These are phyloP conservation scores for Termitomyces sp. DNA, from an alignment of 768 basidiomycete genomes.

Conservation along the genomic window DNA sequence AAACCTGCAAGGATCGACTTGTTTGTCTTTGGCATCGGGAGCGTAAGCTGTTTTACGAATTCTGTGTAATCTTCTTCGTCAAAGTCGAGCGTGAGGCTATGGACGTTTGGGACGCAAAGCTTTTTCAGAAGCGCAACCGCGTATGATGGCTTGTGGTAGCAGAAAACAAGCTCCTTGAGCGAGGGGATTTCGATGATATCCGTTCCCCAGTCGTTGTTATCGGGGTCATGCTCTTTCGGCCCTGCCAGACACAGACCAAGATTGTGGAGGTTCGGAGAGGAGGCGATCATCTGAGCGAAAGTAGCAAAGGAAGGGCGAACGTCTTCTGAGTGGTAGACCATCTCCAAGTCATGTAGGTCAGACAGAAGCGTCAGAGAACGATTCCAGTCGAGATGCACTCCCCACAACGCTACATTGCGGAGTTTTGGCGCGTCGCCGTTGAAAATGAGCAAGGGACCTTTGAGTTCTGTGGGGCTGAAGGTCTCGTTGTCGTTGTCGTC, in stretches of 20 bases:
- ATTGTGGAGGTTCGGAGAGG: conserved; percentile 46
- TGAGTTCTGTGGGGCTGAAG: conserved; percentile 36
- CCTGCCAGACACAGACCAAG: conserved; percentile 56
- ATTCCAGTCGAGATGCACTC: conserved; percentile 67
- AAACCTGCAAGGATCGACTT: conserved; percentile 44
- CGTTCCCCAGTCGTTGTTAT: conserved; percentile 27
- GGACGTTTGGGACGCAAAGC: conserved; percentile 33
- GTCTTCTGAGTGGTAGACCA: conserved; percentile 57
- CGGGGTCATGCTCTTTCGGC: conserved; percentile 35
- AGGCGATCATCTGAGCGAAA: conserved; percentile 45
- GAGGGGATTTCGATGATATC: conserved; percentile 31
- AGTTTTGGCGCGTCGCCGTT: conserved; percentile 51
- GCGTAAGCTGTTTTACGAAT: conserved; percentile 38
- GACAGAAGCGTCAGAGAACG: conserved; percentile 35
- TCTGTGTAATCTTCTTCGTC: conserved; percentile 48
- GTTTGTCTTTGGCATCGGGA: conserved; percentile 28
- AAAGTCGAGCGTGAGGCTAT: conserved; percentile 47
- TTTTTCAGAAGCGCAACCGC: conserved; percentile 31
- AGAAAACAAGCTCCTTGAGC: conserved; percentile 30
- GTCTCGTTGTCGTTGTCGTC: conserved; percentile 33
- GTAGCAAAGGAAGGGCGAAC: conserved; percentile 55
- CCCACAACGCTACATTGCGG: conserved; percentile 48
- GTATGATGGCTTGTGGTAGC: conserved; percentile 33
- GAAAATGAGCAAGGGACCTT: conserved; percentile 41
- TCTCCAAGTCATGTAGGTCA: conserved; percentile 44